Percentiles rank a stretch among this genome's conserved stretches.
Conservation (phyloP, 495 filamentous ascomycete genomes). For the Neurospora sp. region DNA sequence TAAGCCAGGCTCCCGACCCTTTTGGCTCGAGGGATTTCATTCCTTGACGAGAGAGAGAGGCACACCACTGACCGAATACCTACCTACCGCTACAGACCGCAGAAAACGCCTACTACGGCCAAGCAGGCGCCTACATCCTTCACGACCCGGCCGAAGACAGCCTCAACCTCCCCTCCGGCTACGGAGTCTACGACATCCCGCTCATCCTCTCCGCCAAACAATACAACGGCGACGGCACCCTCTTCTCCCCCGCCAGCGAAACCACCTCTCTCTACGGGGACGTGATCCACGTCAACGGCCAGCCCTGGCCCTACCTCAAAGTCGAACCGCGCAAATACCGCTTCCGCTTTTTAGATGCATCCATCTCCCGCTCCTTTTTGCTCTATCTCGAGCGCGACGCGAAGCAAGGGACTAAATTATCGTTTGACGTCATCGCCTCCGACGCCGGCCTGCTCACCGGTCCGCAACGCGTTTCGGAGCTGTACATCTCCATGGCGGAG, state of each 20-base stretch:
- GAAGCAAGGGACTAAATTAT: constrained; percentile 15
- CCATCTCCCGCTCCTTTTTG: constrained; percentile 39
- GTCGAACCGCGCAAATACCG: constrained; percentile 52
- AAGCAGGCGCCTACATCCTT: constrained; percentile 36
- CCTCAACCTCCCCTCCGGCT: constrained; percentile 35
- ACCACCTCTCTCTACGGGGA: constrained; percentile 41
- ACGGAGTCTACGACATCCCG: constrained; percentile 41
- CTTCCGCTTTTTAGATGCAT: constrained; percentile 40
- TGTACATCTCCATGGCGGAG: constrained; percentile 44
- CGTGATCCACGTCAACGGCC: constrained; percentile 46
- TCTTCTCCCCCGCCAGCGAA: constrained; percentile 30
- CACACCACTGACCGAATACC: too few species aligned
- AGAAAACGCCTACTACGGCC: constrained; percentile 44
- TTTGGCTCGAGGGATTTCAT: not conserved
- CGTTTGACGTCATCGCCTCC: constrained; percentile 40
- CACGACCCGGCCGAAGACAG: constrained; percentile 35
- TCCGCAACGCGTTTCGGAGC: constrained; percentile 20
- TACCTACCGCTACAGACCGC: constrained; percentile 20
- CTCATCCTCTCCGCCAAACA: constrained; percentile 39
- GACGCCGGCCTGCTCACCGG: constrained; percentile 38
- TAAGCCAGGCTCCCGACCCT: constrained; percentile 4
- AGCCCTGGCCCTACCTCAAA: constrained; percentile 44
- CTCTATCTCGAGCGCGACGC: constrained; percentile 29
- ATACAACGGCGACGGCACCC: constrained; percentile 36
- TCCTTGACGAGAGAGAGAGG: too few species aligned